Conservation (phyloP, 371 early-diverging fungal species). For the Vittaforma corneae region DNA sequence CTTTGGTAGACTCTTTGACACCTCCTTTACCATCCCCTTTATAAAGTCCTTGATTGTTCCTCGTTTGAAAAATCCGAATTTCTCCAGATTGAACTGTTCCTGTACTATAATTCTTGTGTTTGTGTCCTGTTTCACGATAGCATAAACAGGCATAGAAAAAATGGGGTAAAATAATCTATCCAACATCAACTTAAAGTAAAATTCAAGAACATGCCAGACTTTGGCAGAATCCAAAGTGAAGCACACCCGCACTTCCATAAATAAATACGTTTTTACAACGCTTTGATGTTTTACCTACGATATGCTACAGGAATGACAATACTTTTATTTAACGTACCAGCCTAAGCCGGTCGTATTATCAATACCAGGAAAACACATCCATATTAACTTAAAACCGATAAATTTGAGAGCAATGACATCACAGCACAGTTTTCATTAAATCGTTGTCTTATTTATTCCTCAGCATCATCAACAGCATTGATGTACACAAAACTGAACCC, state of each 20-base stretch:
- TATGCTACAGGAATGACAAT: no score
- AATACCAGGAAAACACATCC: no score
- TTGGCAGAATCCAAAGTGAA: no score
- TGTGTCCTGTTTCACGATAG: slow-evolving; percentile 15
- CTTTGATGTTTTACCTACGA: no score
- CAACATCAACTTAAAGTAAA: no score
- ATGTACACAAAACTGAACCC: slow-evolving; percentile 32
- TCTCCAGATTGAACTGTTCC: slow-evolving; percentile 44
- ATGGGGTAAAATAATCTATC: not conserved
- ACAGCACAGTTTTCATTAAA: not conserved
- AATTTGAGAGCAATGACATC: not conserved
- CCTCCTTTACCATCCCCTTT: slow-evolving; percentile 24
- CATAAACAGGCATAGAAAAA: slow-evolving; percentile 27
- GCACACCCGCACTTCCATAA: no score
- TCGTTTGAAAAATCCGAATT: slow-evolving; percentile 45
- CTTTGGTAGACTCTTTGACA: not conserved
- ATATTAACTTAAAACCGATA: no score
- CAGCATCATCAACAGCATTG: slow-evolving; percentile 27
- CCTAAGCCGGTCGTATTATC: no score
- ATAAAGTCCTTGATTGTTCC: slow-evolving; percentile 44
- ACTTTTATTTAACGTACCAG: no score
- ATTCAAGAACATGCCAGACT: no score
- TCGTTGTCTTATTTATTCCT: slow-evolving; percentile 22
- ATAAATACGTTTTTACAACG: no score
- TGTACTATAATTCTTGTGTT: slow-evolving; percentile 5